Evolutionary conservation across 2,329 filamentous ascomycete species (phyloP).

Genomic region (Aureobasidium lini): DNA sequence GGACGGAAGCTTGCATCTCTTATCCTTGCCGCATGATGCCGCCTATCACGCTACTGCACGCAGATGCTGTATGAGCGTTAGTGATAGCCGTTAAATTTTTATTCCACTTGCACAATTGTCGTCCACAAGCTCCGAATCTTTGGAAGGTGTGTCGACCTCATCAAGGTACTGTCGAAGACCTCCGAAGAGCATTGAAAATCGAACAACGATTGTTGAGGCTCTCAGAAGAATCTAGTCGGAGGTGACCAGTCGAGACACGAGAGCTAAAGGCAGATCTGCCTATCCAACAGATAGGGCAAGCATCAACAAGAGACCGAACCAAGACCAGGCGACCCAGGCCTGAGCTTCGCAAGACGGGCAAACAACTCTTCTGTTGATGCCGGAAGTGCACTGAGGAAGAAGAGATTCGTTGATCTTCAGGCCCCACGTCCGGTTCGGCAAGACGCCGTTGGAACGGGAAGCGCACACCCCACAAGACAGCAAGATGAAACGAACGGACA

Average conservation of each 20-base stretch:
- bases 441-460: background rate
- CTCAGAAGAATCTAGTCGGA: background rate
- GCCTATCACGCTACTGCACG: background rate
- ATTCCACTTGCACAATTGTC: too few species aligned
- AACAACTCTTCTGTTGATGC: background rate
- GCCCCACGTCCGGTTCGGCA: background rate
- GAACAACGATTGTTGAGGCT: too few species aligned
- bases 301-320: background rate
- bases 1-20: background rate
- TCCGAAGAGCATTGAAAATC: too few species aligned
- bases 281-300: background rate
- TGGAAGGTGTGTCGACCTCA: background rate
- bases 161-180: background rate
- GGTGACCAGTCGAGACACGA: background rate
- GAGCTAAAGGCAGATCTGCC: background rate
- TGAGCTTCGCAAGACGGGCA: background rate
- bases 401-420: background rate
- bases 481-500: conserved; percentile 1
- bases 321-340: background rate
- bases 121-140: too few species aligned
- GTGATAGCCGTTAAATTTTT: too few species aligned
- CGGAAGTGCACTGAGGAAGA: background rate
- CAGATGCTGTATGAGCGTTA: background rate
- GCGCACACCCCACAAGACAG: background rate
- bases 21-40: background rate